These are phyloP conservation scores for Colletotrichum ledebouriae DNA, from an alignment of 2,329 filamentous ascomycete genomes.

Conservation along the genomic window DNA sequence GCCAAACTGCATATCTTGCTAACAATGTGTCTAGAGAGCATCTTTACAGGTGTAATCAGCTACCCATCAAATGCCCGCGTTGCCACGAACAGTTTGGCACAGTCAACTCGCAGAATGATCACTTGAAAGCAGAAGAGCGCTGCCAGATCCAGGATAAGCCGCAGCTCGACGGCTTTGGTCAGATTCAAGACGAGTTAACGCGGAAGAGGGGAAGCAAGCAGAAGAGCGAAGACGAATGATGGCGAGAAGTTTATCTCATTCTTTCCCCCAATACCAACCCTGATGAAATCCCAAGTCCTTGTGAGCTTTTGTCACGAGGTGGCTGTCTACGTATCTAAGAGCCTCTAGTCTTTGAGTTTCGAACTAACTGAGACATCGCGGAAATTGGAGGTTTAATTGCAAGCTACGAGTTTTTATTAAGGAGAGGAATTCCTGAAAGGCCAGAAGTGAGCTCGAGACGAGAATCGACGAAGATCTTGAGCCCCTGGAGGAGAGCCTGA, in stretches of 20 bases:
- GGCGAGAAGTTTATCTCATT: conserved; percentile 11
- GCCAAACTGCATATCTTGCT: neutral
- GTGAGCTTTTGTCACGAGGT: neutral
- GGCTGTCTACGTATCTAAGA: neutral
- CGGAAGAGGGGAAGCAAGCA: conserved; percentile 3
- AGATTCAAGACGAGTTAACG: neutral
- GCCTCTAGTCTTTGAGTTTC: neutral
- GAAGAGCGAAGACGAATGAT: conserved; percentile 7
- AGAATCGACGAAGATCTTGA: neutral
- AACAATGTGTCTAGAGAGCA: neutral
- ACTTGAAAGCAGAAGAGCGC: neutral
- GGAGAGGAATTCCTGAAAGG: neutral
- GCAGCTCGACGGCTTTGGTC: conserved; percentile 1
- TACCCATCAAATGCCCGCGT: conserved; percentile 5
- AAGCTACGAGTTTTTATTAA: neutral
- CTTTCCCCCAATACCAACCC: neutral
- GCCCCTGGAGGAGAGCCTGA: conserved; percentile 2
- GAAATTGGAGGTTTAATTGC: neutral
- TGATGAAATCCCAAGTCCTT: neutral
- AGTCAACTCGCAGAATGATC: neutral
- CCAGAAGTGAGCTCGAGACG: neutral
- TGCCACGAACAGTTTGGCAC: conserved; percentile 5
- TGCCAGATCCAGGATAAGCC: neutral
- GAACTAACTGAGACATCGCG: too few species aligned
- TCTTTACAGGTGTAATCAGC: conserved; percentile 4